Evolutionary conservation across 148 eudicot species (phyloP).

Genomic region (Pouteria glomerata): DNA sequence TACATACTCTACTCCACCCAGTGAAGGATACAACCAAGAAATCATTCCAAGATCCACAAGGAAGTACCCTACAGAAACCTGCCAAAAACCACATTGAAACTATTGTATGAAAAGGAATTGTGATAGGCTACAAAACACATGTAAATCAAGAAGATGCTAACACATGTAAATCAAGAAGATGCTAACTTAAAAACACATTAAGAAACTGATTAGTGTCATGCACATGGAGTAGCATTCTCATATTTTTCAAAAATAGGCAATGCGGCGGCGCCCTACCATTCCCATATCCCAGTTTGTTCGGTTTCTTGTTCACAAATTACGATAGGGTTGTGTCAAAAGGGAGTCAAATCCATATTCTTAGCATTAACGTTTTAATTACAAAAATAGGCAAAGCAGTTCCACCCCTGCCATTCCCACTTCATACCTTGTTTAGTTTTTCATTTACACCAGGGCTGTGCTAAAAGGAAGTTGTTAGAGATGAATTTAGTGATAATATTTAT

Average conservation of each 20-base stretch:
- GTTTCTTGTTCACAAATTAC: background rate
- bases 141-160: background rate
- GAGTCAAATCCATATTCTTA: background rate
- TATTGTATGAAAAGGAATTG: constrained; percentile 12
- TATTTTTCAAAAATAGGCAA: background rate
- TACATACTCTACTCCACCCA: constrained; percentile 98
- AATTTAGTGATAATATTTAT: no score
- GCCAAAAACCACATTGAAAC: constrained; percentile 37
- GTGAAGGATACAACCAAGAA: constrained; percentile 85
- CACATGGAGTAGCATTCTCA: constrained; percentile 5
- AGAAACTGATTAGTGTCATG: background rate
- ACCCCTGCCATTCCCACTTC: no score
- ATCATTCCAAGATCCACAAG: constrained; percentile 90
- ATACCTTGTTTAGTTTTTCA: no score
- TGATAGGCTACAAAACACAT: background rate
- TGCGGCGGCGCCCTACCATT: background rate
- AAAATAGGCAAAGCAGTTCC: no score
- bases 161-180: no score
- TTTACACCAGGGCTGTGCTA: no score
- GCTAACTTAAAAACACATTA: background rate
- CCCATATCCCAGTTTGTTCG: background rate
- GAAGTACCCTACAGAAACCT: constrained; percentile 97
- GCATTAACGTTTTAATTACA: background rate
- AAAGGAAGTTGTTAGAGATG: no score
- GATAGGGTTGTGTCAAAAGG: background rate